Conservation (phyloP, 768 basidiomycete species). For the Panaeolus cyanescens region DNA sequence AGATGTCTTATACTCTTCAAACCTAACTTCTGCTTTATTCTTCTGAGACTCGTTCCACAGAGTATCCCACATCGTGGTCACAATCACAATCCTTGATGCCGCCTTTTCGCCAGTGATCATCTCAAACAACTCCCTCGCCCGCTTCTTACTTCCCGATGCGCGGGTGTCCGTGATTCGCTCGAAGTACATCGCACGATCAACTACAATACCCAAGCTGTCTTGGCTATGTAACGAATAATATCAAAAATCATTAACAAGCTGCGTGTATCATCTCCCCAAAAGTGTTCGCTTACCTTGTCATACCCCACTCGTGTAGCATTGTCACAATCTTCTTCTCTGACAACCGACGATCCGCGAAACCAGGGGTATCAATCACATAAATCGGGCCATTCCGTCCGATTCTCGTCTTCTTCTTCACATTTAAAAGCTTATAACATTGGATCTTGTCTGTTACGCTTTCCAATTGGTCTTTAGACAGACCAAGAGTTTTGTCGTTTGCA, state of each 20-base stretch:
- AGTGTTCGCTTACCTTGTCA: neutral
- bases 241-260: neutral
- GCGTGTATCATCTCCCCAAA: neutral
- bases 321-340: neutral
- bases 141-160: neutral
- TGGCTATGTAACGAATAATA: neutral
- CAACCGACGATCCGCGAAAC: neutral
- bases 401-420: neutral
- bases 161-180: neutral
- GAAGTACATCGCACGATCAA: neutral
- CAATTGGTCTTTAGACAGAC: neutral
- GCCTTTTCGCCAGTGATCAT: neutral
- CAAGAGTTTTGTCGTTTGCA: neutral
- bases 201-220: neutral
- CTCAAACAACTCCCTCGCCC: neutral
- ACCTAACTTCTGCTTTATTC: neutral
- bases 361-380: neutral
- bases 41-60: neutral
- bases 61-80: neutral
- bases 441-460: neutral
- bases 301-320: neutral
- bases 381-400: neutral
- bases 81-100: neutral
- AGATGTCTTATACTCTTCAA: neutral
- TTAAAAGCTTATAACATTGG: neutral